Base-by-base conservation (phyloP, 768 basidiomycete genomes). In the Leccinum longicurvipes region DNA sequence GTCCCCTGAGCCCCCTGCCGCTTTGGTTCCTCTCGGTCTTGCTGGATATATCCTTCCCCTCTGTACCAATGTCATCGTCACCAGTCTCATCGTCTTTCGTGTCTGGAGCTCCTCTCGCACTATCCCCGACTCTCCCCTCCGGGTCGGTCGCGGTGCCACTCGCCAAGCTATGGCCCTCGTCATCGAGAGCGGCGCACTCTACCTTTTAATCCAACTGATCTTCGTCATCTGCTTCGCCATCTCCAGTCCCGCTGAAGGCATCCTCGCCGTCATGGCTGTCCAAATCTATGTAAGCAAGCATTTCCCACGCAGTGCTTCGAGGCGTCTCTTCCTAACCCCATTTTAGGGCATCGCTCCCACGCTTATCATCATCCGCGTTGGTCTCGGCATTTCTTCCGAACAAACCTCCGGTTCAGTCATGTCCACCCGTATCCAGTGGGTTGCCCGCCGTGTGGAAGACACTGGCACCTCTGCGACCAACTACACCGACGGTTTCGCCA, bases 281-380 rank as follows among this genome's bases (percentile, higher is more conserved):
- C 76, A 79, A 63, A 64, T 74, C 27, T 77, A 79, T 47, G 77
- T 76, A 46, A 62, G 75, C 51, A 41, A n/a, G n/a, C n/a, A n/a
- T n/a, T 41, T 41, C 15, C 6, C 28, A 12, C 42, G 32, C 1
- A n/a, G 15, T n/a, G 1, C 6, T 17, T 39, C 34, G 7, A 8
- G n/a, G n/a, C 7, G 6, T 34, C 24, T 28, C 24, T 45, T 8
- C 32, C 32, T 48, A 41, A 41, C 27, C 41, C 47, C 47, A 31
- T 52, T 23, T 10, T 51, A 72, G 71, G 72, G 71, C 12, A 72
- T 72, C 47, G 71, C 67, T 29, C 71, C 72, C 19, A 74, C 73
- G 4, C 61, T 73, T 7, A 73, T 73, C 62, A 67, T 74, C 42
- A 71, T 73, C 27, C 68, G 73, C 11, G 73, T 73, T 3, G 64